Evolutionary conservation across 129 eudicot species (phyloP).

Genomic region (Centrapalus pauciflorus): DNA sequence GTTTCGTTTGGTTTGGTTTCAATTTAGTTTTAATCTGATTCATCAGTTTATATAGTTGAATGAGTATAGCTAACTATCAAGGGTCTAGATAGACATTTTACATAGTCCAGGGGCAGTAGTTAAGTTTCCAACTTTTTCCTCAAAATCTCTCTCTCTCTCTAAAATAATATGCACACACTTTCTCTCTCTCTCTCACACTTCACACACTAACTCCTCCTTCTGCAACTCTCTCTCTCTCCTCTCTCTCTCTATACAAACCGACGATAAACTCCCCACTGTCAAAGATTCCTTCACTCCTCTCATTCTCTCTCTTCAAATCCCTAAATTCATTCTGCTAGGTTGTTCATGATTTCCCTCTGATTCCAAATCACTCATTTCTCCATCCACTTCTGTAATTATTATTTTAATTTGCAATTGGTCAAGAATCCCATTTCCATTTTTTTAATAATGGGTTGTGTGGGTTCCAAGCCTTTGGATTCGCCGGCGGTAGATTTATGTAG

Average conservation of each 20-base stretch:
- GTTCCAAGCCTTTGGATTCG: conserved; percentile 68
- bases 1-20: too few relatives aligned
- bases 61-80: background rate
- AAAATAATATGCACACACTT: background rate
- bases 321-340: conserved; percentile 13
- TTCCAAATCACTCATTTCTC: conserved; percentile 1
- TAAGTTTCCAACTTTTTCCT: background rate
- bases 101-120: background rate
- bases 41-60: too few relatives aligned
- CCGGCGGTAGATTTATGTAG: conserved; percentile 74
- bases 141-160: background rate
- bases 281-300: conserved; percentile 27
- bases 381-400: conserved; percentile 2
- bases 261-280: conserved; percentile 47
- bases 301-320: conserved; percentile 25
- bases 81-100: background rate
- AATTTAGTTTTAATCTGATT: too few relatives aligned
- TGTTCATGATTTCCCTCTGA: background rate
- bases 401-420: conserved; percentile 6
- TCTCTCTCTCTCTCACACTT: conserved; percentile 8
- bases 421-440: background rate
- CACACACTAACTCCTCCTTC: conserved; percentile 7
- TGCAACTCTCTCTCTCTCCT: conserved; percentile 13
- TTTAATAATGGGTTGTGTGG: conserved; percentile 66
- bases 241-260: conserved; percentile 33